Base-by-base conservation (phyloP, 805 yeast genomes). In the Middelhovenomyces tepae region DNA sequence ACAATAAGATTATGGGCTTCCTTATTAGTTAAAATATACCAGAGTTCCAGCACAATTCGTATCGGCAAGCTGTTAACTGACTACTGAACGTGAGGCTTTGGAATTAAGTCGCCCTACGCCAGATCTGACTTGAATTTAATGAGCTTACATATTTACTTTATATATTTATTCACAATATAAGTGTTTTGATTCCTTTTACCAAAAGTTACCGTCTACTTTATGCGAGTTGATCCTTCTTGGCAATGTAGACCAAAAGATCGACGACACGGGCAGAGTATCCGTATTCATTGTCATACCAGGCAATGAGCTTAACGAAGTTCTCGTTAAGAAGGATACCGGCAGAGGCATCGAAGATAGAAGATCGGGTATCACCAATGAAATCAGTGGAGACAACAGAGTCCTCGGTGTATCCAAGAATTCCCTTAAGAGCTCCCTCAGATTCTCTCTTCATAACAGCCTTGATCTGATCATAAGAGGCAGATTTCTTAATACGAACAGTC, bases 181-280 rank as follows among this genome's bases (percentile, higher is more conserved):
- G n/a, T n/a, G n/a, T n/a, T n/a, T n/a, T n/a, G n/a, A n/a, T n/a
- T n/a, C n/a, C n/a, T n/a, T n/a, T n/a, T n/a, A n/a, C n/a, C n/a
- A n/a, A n/a, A n/a, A n/a, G n/a, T n/a, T n/a, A n/a, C n/a, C n/a
- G n/a, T n/a, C n/a, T n/a, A n/a, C n/a, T n/a, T n/a, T n/a, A n/a
- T n/a, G n/a, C n/a, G n/a, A n/a, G n/a, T n/a, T n/a, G n/a, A n/a
- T n/a, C n/a, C n/a, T n/a, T n/a, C n/a, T n/a, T n/a, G n/a, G 89
- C 85, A 57, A 79, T 75, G 69, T 72, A 76, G 64, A 77, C 73
- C 53, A 81, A 65, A 57, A 82, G 68, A 69, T 82, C 94, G 48
- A 82, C 91, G 50, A 82, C 93, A 74, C 94, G 82, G 67, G 86
- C 78, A 53, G 89, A 79, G 79, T 82, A 82, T 64, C 93, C 94